Conservation (phyloP, 208 protist species). For the Acanthamoeba divionensis region DNA sequence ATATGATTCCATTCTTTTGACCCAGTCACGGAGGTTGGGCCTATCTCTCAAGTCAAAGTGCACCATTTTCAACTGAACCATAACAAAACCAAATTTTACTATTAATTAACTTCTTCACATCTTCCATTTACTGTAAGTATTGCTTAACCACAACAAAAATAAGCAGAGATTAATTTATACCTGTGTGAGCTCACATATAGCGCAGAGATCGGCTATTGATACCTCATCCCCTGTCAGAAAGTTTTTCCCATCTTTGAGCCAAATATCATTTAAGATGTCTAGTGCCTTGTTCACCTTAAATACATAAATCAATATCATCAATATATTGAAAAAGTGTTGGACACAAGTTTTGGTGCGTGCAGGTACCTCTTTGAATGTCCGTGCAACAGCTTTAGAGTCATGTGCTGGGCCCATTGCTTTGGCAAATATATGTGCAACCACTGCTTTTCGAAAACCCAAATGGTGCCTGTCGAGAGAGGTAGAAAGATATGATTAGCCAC, state of each 20-base stretch:
- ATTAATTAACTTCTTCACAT: background rate
- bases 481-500: background rate
- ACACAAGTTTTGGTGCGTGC: too few species aligned
- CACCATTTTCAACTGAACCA: background rate
- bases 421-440: slow-evolving; percentile 32
- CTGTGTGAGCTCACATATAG: slow-evolving; percentile 7
- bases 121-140: background rate
- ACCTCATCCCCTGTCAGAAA: background rate
- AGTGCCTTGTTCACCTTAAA: background rate
- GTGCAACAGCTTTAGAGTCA: background rate
- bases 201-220: background rate
- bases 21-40: background rate
- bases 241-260: slow-evolving; percentile 2
- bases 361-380: background rate
- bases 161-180: background rate
- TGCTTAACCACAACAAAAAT: background rate
- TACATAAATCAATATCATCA: background rate
- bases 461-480: background rate
- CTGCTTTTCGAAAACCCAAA: slow-evolving; percentile 4
- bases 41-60: background rate
- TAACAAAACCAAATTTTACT: background rate
- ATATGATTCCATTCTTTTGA: background rate
- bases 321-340: background rate
- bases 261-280: background rate
- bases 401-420: background rate